Evolutionary conservation across 2,329 filamentous ascomycete species (phyloP).

Genomic region (Beauveria australis): DNA sequence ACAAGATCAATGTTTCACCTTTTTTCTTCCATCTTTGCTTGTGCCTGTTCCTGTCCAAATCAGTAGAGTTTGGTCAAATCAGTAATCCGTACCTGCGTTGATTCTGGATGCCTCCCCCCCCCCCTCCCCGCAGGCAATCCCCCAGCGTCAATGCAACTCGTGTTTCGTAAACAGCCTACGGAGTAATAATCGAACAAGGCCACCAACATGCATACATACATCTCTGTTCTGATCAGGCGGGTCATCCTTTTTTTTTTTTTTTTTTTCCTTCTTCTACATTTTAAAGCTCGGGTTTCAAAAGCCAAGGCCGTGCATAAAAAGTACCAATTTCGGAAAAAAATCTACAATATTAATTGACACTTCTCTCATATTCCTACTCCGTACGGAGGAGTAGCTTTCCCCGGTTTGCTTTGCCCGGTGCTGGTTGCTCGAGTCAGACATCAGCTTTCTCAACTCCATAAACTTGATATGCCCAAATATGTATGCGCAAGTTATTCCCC

Average conservation of each 20-base stretch:
- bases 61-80: not conserved
- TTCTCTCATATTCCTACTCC: no score
- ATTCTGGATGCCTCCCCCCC: not conserved
- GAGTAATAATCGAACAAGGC: not conserved
- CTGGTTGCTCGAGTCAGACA: no score
- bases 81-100: not conserved
- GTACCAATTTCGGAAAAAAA: not conserved
- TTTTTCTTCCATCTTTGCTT: not conserved
- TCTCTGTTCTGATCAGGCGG: not conserved
- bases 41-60: not conserved
- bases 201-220: not conserved
- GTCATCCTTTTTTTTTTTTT: not conserved
- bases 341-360: not conserved
- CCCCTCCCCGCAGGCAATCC: not conserved
- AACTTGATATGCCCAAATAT: no score
- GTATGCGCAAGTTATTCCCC: no score
- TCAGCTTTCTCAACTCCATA: no score
- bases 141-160: not conserved
- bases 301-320: not conserved
- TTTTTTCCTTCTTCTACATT: no score
- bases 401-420: no score
- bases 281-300: not conserved
- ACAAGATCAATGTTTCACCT: slow-evolving; percentile 1
- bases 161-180: not conserved
- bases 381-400: no score